Percentiles rank a stretch among this genome's conserved stretches.
These are phyloP conservation scores for Juglanconis oblonga DNA, from an alignment of 2,329 filamentous ascomycete genomes.

Conservation along the genomic window DNA sequence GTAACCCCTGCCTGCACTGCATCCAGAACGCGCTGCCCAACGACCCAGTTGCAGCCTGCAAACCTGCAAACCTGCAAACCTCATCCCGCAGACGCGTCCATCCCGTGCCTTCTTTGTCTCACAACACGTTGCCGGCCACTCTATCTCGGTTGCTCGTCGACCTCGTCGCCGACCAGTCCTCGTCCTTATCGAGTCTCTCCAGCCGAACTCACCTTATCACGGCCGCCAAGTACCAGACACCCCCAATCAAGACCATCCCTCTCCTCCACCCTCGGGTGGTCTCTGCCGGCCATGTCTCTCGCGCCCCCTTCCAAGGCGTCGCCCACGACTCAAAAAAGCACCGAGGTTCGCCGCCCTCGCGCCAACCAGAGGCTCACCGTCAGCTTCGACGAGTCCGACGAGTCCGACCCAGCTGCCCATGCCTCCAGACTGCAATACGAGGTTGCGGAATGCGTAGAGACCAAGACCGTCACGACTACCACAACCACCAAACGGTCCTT, in stretches of 20 bases:
- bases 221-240: background rate
- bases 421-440: constrained; percentile 47
- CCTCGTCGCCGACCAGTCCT: background rate
- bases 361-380: constrained; percentile 33
- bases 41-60: background rate
- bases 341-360: constrained; percentile 30
- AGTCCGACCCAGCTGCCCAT: constrained; percentile 20
- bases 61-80: background rate
- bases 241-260: background rate
- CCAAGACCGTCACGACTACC: constrained; percentile 79
- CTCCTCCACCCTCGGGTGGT: background rate
- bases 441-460: constrained; percentile 64
- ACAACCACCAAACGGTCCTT: constrained; percentile 84
- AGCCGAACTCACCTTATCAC: background rate
- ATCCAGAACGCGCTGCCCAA: background rate
- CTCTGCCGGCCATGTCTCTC: constrained; percentile 8
- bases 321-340: constrained; percentile 22
- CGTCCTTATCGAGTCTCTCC: background rate
- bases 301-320: constrained; percentile 15
- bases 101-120: background rate
- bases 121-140: background rate
- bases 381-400: constrained; percentile 32
- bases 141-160: background rate
- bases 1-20: background rate
- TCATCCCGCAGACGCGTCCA: constrained; percentile 3